Percentiles rank a stretch among this genome's conserved stretches.
phyloP scores from a whole-genome alignment of 129 eudicot species.

The Oenanthe sinensis region DNA sequence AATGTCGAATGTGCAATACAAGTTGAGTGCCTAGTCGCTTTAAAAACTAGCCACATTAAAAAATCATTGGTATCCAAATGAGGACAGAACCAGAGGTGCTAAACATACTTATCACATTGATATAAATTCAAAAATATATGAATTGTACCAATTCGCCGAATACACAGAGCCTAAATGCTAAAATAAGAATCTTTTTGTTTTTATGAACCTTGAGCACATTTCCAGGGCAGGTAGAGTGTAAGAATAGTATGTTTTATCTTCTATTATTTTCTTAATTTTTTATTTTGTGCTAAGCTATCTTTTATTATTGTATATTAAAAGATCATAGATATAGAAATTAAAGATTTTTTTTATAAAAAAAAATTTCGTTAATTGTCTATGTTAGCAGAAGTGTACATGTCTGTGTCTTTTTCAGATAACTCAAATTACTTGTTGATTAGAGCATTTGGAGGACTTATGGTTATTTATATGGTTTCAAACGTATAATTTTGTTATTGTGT shows the following conservation, averaged over 20 bases:
- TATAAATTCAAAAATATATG: background rate
- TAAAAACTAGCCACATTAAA: background rate
- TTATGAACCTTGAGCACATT: background rate
- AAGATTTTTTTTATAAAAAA: background rate
- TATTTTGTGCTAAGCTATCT: background rate
- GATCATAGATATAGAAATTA: no score
- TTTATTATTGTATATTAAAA: background rate
- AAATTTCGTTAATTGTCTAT: background rate
- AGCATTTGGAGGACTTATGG: background rate
- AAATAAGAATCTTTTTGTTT: background rate
- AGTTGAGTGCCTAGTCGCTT: background rate
- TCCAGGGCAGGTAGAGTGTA: background rate
- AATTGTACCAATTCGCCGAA: background rate
- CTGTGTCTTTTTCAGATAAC: background rate
- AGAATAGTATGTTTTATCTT: background rate
- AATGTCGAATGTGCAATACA: background rate
- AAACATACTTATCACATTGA: background rate
- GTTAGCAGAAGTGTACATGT: background rate
- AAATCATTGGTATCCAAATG: background rate
- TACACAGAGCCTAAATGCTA: background rate
- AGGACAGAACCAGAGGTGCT: background rate
- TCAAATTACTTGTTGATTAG: background rate
- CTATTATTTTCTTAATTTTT: background rate
- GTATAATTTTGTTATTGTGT: background rate
- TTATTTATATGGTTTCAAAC: background rate